Percentiles rank a stretch among this genome's conserved stretches.
phyloP scores from a whole-genome alignment of 1,139 yeast genomes.

The Lodderomyces orthopsilosis region DNA sequence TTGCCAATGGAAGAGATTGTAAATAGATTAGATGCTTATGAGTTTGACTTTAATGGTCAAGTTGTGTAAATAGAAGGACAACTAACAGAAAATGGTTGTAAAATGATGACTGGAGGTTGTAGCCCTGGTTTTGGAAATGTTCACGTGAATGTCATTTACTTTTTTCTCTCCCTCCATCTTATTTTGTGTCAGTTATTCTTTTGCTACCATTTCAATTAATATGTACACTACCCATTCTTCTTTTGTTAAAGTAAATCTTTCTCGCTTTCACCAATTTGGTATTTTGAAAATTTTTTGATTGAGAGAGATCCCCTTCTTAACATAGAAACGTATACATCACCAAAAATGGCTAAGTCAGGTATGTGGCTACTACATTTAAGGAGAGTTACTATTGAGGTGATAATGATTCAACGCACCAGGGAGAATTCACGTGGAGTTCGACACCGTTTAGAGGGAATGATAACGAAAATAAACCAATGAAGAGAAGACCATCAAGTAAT shows the following conservation, averaged over 20 bases:
- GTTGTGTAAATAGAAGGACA: constrained; percentile 13
- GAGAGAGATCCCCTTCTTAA: constrained; percentile 1
- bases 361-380: constrained; percentile 28
- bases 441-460: too few relatives aligned
- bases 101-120: neutral
- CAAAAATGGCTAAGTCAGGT: constrained; percentile 59
- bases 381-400: neutral
- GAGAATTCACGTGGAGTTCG: too few relatives aligned
- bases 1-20: constrained; percentile 44
- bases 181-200: neutral
- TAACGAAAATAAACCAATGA: too few relatives aligned
- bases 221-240: neutral
- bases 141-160: constrained; percentile 3
- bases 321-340: constrained; percentile 11
- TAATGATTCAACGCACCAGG: too few relatives aligned
- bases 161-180: neutral
- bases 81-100: neutral
- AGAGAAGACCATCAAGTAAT: too few relatives aligned
- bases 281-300: constrained; percentile 9
- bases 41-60: constrained; percentile 31
- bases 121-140: constrained; percentile 3
- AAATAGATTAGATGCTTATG: constrained; percentile 31
- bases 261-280: neutral
- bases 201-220: neutral
- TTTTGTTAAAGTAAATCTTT: too few relatives aligned